Conservation (phyloP, 108 stramenopile genomes). For the Nitzschia palea region DNA sequence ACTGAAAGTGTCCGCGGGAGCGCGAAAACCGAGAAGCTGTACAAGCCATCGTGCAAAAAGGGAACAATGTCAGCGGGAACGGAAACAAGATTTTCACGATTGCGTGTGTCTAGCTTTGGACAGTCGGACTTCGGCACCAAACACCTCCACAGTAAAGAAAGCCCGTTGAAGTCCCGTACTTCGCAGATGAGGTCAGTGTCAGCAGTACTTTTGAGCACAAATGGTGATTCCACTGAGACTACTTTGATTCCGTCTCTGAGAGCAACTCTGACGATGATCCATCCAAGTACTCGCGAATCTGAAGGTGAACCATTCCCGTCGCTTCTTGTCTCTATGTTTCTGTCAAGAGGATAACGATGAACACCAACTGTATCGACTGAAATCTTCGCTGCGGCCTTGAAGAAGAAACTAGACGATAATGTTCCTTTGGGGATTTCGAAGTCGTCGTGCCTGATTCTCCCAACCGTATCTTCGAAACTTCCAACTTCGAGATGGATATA, state of each 20-base stretch:
- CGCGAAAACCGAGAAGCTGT: slow-evolving; percentile 37
- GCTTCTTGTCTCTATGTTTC: slow-evolving; percentile 19
- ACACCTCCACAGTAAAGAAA: slow-evolving; percentile 37
- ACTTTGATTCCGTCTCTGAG: slow-evolving; percentile 53
- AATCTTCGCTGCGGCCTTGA: slow-evolving; percentile 45
- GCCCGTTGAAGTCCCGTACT: slow-evolving; percentile 34
- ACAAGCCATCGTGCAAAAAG: slow-evolving; percentile 35
- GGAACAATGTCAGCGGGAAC: slow-evolving; percentile 55
- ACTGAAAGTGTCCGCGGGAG: slow-evolving; percentile 10
- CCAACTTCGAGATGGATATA: slow-evolving; percentile 54
- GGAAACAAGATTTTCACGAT: slow-evolving; percentile 26
- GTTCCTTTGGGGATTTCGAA: slow-evolving; percentile 32
- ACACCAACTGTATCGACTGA: slow-evolving; percentile 67
- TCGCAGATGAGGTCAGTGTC: slow-evolving; percentile 41
- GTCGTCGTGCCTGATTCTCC: slow-evolving; percentile 26
- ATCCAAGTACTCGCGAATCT: slow-evolving; percentile 24
- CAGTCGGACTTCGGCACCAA: slow-evolving; percentile 25
- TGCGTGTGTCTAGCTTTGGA: background rate
- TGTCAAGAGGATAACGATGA: slow-evolving; percentile 42
- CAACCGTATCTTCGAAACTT: slow-evolving; percentile 43
- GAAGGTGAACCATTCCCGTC: slow-evolving; percentile 9
- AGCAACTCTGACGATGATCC: slow-evolving; percentile 51
- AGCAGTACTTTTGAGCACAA: slow-evolving; percentile 44
- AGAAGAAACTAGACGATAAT: slow-evolving; percentile 37
- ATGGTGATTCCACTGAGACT: slow-evolving; percentile 62